Percentiles rank a stretch among this genome's conserved stretches.
Conservation (phyloP, 2,329 filamentous ascomycete species). For the Venturia aucupariae region DNA sequence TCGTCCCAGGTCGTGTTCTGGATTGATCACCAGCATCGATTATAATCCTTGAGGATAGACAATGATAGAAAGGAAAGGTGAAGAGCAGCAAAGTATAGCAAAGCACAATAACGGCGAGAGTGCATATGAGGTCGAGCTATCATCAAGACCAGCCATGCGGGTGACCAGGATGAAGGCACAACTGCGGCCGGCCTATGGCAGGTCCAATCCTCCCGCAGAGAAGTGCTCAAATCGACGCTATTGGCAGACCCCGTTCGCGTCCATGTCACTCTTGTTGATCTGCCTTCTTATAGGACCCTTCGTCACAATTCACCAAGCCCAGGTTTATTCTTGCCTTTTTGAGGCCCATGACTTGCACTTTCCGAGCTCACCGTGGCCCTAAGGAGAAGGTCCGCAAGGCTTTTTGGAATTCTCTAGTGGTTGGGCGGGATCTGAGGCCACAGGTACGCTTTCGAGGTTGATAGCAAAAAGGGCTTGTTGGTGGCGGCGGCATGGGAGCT, state of each 20-base stretch:
- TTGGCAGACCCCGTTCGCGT: neutral
- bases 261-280: constrained; percentile 5
- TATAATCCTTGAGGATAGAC: neutral
- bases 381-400: neutral
- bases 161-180: neutral
- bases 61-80: neutral
- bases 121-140: constrained; percentile 1
- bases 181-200: neutral
- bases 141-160: neutral
- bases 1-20: neutral
- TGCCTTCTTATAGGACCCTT: neutral
- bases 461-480: neutral
- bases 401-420: neutral
- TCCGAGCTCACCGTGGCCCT: neutral
- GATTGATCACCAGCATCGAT: neutral
- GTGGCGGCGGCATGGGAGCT: constrained; percentile 3
- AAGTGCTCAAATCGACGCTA: constrained; percentile 2
- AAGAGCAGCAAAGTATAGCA: neutral
- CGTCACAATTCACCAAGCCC: constrained; percentile 1
- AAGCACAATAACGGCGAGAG: neutral
- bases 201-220: neutral
- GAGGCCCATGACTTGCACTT: neutral
- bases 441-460: constrained; percentile 1
- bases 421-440: neutral
- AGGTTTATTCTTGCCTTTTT: neutral